These are phyloP conservation scores for Pythium phragmitis DNA, from an alignment of 352 stramenopile genomes.

Conservation along the genomic window DNA sequence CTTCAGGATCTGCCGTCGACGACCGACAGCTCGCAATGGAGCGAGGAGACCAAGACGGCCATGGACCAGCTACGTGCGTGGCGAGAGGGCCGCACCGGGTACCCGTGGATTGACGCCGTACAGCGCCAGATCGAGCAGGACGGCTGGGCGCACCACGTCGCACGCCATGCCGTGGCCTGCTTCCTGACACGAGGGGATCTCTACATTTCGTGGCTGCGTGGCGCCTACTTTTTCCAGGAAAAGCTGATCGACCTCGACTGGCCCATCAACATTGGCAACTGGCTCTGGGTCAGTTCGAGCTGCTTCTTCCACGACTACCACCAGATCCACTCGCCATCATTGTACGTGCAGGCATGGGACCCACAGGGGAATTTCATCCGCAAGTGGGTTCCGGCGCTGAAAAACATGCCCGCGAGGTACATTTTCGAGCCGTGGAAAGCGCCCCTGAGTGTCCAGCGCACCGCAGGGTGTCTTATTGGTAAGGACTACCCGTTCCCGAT, in stretches of 20 bases:
- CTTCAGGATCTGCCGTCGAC: conserved; percentile 32
- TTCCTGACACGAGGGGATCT: conserved; percentile 96
- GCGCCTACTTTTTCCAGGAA: conserved; percentile 88
- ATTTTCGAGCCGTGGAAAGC: conserved; percentile 98
- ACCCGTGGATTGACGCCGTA: conserved; percentile 96
- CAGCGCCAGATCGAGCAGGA: conserved; percentile 92
- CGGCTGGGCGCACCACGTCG: conserved; percentile 85
- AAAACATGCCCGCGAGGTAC: conserved; percentile 92
- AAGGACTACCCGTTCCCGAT: conserved; percentile 95
- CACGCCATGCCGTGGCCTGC: conserved; percentile 93
- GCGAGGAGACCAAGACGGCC: conserved; percentile 43
- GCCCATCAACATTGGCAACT: conserved; percentile 97
- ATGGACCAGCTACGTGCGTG: conserved; percentile 76
- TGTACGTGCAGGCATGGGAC: conserved; percentile 94
- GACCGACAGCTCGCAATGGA: conserved; percentile 17
- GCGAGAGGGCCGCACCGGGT: conserved; percentile 94
- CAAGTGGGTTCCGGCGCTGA: conserved; percentile 91
- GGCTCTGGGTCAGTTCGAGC: conserved; percentile 94
- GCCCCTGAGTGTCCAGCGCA: conserved; percentile 81
- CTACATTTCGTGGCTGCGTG: conserved; percentile 93
- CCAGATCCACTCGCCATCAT: conserved; percentile 90
- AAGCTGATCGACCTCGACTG: conserved; percentile 96
- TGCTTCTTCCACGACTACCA: conserved; percentile 97
- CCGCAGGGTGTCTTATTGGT: conserved; percentile 86
- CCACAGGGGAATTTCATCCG: conserved; percentile 86